Evolutionary conservation across 73 alveolate species (phyloP).

Genomic region (Stentor coeruleus): DNA sequence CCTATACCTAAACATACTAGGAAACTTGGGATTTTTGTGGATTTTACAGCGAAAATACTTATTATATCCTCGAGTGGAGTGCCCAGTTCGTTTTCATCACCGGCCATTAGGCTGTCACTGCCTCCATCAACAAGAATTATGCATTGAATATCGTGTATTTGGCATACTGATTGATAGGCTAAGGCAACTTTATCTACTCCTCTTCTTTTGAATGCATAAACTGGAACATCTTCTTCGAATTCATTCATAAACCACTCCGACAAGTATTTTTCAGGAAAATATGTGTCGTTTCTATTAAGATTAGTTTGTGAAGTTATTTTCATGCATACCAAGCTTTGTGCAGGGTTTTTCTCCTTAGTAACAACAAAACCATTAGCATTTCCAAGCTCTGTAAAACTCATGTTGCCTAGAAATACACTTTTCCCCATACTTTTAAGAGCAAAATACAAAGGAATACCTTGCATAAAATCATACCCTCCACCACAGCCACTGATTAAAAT

Average conservation of each 20-base stretch:
- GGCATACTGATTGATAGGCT: not conserved
- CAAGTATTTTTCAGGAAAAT: conserved; percentile 5
- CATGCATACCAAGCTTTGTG: not conserved
- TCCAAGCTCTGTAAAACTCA: not conserved
- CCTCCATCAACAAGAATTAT: conserved; percentile 20
- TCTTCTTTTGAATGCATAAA: not conserved
- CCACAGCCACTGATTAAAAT: conserved; percentile 23
- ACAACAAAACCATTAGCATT: conserved; percentile 7
- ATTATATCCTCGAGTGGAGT: conserved; percentile 11
- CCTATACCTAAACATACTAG: conserved; percentile 13
- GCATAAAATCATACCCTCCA: conserved; percentile 8
- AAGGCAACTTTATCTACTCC: conserved; percentile 18
- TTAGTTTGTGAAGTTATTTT: not conserved
- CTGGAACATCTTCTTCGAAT: not conserved
- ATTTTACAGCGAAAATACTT: not conserved
- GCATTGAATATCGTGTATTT: not conserved
- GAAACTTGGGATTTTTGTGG: not conserved
- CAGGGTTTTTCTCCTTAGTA: not conserved
- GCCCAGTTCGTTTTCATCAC: conserved; percentile 21
- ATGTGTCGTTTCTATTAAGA: not conserved
- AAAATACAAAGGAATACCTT: conserved; percentile 18
- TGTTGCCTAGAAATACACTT: not conserved
- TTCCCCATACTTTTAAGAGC: conserved; percentile 6
- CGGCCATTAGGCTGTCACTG: conserved; percentile 24
- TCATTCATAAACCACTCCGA: conserved; percentile 12